Percentiles rank a stretch among this genome's conserved stretches.
phyloP scores from a whole-genome alignment of 2,329 filamentous ascomycete species.

The Colletotrichum cereale region DNA sequence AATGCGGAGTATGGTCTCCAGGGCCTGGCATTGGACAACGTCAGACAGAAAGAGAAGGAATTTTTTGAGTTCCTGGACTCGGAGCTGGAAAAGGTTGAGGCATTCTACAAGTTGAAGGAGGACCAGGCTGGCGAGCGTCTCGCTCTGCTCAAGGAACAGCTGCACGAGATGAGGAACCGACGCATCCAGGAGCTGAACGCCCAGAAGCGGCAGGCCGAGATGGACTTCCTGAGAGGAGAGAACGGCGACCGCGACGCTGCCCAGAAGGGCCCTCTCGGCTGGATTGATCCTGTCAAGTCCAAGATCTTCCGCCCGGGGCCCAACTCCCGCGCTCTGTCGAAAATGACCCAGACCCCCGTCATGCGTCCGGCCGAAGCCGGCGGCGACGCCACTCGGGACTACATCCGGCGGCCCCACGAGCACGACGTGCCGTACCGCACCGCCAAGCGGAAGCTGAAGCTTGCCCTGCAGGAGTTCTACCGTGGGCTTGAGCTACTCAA shows the following conservation, averaged over 20 bases:
- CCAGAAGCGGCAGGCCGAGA: slow-evolving; percentile 52
- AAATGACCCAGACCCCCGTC: slow-evolving; percentile 65
- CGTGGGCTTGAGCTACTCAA: slow-evolving; percentile 92
- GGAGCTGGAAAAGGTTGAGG: slow-evolving; percentile 91
- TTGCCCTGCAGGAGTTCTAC: slow-evolving; percentile 93
- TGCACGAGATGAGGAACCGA: slow-evolving; percentile 92
- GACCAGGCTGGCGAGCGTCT: slow-evolving; percentile 83
- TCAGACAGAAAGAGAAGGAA: slow-evolving; percentile 81
- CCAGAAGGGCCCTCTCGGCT: slow-evolving; percentile 46
- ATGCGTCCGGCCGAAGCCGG: slow-evolving; percentile 47
- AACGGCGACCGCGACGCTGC: slow-evolving; percentile 47
- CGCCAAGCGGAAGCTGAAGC: slow-evolving; percentile 92
- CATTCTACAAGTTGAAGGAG: slow-evolving; percentile 90
- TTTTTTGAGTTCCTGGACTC: slow-evolving; percentile 88
- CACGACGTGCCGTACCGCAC: slow-evolving; percentile 84
- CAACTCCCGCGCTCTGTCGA: slow-evolving; percentile 70
- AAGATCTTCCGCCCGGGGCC: slow-evolving; percentile 68
- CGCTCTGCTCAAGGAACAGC: slow-evolving; percentile 79
- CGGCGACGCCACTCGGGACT: slow-evolving; percentile 59
- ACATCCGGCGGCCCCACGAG: slow-evolving; percentile 62
- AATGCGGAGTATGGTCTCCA: slow-evolving; percentile 59
- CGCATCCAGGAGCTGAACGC: slow-evolving; percentile 78
- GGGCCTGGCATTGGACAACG: slow-evolving; percentile 62
- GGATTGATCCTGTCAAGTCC: slow-evolving; percentile 67
- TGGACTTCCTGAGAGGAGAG: slow-evolving; percentile 42